Conservation (phyloP, 2,329 filamentous ascomycete genomes). For the Alternaria burnsii region DNA sequence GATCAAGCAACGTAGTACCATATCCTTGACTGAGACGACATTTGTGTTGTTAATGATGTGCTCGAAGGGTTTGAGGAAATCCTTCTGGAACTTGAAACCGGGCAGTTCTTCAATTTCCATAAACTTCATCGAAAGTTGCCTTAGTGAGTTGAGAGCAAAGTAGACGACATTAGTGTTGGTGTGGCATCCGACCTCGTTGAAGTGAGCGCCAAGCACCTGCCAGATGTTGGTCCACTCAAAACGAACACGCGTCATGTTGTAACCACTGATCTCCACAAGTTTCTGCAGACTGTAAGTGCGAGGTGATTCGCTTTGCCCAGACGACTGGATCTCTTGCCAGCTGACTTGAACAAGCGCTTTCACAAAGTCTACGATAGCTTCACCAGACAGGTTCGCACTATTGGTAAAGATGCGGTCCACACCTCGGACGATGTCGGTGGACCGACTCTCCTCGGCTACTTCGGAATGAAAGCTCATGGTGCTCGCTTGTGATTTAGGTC, state of each 20-base stretch:
- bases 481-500: conserved; percentile 56
- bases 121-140: conserved; percentile 97
- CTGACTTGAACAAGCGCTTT: conserved; percentile 92
- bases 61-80: conserved; percentile 98
- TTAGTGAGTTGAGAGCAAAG: conserved; percentile 93
- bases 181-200: conserved; percentile 97
- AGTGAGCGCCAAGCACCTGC: conserved; percentile 97
- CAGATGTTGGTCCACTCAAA: conserved; percentile 99
- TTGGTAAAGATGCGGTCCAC: conserved; percentile 98
- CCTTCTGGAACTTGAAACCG: conserved; percentile 99
- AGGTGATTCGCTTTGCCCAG: conserved; percentile 92
- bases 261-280: conserved; percentile 97
- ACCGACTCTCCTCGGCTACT: conserved; percentile 90
- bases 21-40: conserved; percentile 93
- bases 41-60: conserved; percentile 94
- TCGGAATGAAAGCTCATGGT: conserved; percentile 70
- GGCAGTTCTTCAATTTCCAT: conserved; percentile 98
- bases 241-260: conserved; percentile 98
- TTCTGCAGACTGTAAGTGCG: conserved; percentile 98
- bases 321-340: conserved; percentile 99
- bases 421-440: conserved; percentile 88
- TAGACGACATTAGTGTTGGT: conserved; percentile 97
- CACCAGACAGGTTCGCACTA: conserved; percentile 89
- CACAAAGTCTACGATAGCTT: conserved; percentile 96
- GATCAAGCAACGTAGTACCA: conserved; percentile 93